These are phyloP conservation scores for Debaryomyces udenii DNA, from an alignment of 1,139 yeast genomes.

Conservation along the genomic window DNA sequence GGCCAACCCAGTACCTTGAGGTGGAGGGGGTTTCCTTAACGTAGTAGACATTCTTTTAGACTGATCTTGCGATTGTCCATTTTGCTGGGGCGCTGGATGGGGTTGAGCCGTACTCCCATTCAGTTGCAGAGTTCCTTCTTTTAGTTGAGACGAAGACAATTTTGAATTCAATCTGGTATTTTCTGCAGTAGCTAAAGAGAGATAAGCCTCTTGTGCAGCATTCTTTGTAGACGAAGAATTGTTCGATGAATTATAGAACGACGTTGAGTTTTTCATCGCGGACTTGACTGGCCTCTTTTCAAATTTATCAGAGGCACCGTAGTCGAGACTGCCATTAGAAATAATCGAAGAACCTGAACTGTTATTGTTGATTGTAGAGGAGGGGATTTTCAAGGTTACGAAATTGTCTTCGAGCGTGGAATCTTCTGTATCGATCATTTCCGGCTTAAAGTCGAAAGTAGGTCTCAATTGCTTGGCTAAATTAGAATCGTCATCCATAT, in stretches of 20 bases:
- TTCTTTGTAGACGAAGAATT: constrained; percentile 20
- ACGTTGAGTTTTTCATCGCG: constrained; percentile 58
- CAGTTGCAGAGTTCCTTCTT: constrained; percentile 16
- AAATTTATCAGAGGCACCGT: constrained; percentile 20
- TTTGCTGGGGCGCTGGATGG: background rate
- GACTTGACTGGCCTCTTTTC: constrained; percentile 56
- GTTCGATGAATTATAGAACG: constrained; percentile 24
- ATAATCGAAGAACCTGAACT: constrained; percentile 37
- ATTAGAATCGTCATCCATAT: constrained; percentile 23
- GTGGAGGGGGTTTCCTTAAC: constrained; percentile 32
- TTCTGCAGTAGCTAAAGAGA: constrained; percentile 74
- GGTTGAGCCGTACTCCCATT: constrained; percentile 11
- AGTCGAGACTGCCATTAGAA: constrained; percentile 32
- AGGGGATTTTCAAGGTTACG: constrained; percentile 20
- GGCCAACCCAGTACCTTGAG: constrained; percentile 17
- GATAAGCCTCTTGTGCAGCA: constrained; percentile 64
- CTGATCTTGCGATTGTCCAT: constrained; percentile 5
- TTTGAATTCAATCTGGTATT: constrained; percentile 73
- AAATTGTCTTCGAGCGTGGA: background rate
- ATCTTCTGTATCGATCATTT: constrained; percentile 25
- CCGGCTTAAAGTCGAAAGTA: constrained; percentile 35
- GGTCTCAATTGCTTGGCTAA: constrained; percentile 36
- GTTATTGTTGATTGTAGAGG: constrained; percentile 15
- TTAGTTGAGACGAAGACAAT: constrained; percentile 45
- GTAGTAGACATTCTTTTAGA: constrained; percentile 33